phyloP scores from a whole-genome alignment of 176 grass and related monocot genomes.

The Phyllostachys edulis region DNA sequence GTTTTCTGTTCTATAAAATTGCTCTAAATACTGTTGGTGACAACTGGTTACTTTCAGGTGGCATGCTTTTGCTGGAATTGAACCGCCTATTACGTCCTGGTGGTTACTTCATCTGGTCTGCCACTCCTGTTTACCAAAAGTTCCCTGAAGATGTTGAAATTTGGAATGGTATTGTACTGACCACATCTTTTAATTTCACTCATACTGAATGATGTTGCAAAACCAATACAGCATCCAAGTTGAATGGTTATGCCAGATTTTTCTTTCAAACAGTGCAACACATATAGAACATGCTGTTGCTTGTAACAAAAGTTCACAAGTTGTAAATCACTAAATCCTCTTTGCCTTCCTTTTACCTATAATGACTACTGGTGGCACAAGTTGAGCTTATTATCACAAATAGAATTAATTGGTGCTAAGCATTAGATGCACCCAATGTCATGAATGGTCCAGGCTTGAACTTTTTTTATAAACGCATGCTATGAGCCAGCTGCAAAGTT shows the following conservation, averaged over 20 bases:
- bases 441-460: not conserved
- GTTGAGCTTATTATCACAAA: not conserved
- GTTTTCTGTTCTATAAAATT: constrained; percentile 8
- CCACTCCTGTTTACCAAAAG: constrained; percentile 92
- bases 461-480: not conserved
- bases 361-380: not conserved
- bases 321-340: not conserved
- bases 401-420: not conserved
- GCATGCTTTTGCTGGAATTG: constrained; percentile 91
- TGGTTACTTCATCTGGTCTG: constrained; percentile 98
- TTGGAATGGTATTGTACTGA: constrained; percentile 69
- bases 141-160: constrained; percentile 88
- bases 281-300: not conserved
- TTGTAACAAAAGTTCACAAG: not conserved
- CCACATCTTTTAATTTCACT: constrained; percentile 15
- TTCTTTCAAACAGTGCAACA: not conserved
- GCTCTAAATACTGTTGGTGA: constrained; percentile 9
- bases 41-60: constrained; percentile 56
- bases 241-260: not conserved
- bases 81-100: constrained; percentile 88
- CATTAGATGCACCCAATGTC: not conserved
- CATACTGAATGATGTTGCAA: not conserved
- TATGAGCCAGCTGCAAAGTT: not conserved
- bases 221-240: not conserved
- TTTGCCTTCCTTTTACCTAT: not conserved